Conservation (phyloP, 2,329 filamentous ascomycete genomes). For the Karstenula rhodostoma region DNA sequence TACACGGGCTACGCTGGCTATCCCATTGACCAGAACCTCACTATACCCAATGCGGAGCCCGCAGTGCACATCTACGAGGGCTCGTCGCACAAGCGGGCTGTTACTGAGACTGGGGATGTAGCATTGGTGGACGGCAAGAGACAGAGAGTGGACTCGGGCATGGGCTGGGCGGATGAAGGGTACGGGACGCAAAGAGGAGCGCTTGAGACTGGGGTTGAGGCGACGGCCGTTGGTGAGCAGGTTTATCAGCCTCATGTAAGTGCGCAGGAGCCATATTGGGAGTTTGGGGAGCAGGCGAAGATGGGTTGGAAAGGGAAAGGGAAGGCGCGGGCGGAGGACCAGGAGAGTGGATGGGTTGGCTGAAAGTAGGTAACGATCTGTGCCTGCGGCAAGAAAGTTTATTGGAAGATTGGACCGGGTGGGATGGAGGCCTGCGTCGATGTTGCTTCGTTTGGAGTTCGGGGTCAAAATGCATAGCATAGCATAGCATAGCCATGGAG, state of each 20-base stretch:
- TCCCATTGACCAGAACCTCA: neutral
- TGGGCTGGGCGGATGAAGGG: constrained; percentile 2
- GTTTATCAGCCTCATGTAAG: neutral
- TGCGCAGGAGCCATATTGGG: neutral
- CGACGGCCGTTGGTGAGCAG: neutral
- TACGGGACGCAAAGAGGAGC: neutral
- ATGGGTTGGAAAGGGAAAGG: constrained; percentile 6
- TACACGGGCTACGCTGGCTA: neutral
- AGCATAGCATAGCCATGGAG: neutral
- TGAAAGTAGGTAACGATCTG: neutral
- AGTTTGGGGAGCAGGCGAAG: neutral
- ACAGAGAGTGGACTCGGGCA: constrained; percentile 8
- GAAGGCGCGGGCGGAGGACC: constrained; percentile 1
- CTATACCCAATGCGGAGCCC: neutral
- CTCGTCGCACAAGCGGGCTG: neutral
- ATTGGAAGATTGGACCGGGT: neutral
- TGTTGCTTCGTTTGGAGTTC: neutral
- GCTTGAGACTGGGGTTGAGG: neutral
- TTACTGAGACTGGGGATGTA: neutral
- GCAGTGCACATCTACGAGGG: neutral
- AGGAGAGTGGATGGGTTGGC: neutral
- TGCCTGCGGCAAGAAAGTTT: neutral
- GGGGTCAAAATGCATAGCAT: neutral
- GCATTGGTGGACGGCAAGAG: neutral
- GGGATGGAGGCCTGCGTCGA: neutral